Percentiles rank a stretch among this genome's conserved stretches.
Evolutionary conservation across 768 basidiomycete species (phyloP).

Genomic region (Boletus vermiculosoides): DNA sequence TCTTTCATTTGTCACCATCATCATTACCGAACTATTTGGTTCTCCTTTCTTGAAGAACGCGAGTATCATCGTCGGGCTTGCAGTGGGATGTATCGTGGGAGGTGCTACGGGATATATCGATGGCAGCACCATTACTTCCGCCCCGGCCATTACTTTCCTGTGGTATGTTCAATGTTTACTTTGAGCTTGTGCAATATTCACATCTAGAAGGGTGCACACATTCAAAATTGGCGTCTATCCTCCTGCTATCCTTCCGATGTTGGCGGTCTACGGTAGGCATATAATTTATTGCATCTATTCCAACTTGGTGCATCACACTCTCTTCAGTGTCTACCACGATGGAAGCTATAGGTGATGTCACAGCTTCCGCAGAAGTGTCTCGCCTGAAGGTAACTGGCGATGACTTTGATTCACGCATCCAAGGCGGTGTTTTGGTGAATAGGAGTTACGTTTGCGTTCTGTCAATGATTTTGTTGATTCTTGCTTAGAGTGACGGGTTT

Average conservation of each 20-base stretch:
- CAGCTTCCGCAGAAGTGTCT: slow-evolving; percentile 81
- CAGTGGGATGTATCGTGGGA: slow-evolving; percentile 78
- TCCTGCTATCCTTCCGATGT: slow-evolving; percentile 61
- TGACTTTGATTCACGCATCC: slow-evolving; percentile 79
- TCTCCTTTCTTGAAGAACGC: slow-evolving; percentile 83
- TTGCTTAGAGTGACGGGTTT: slow-evolving; percentile 65
- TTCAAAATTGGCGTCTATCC: slow-evolving; percentile 78
- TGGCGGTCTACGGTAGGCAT: slow-evolving; percentile 53
- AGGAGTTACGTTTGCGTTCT: neutral
- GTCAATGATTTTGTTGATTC: neutral
- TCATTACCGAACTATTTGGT: slow-evolving; percentile 79
- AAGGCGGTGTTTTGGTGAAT: slow-evolving; percentile 72
- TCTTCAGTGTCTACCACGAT: slow-evolving; percentile 63
- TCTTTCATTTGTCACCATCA: slow-evolving; percentile 72
- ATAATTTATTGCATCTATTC: neutral
- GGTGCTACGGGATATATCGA: slow-evolving; percentile 80
- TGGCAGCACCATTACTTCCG: slow-evolving; percentile 56
- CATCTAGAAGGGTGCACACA: slow-evolving; percentile 54
- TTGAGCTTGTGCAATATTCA: neutral
- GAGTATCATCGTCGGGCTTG: slow-evolving; percentile 71
- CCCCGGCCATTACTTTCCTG: slow-evolving; percentile 79
- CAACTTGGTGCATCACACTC: slow-evolving; percentile 4
- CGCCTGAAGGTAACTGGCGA: slow-evolving; percentile 68
- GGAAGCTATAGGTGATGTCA: slow-evolving; percentile 86
- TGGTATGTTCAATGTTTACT: slow-evolving; percentile 42